Base-by-base conservation (phyloP, 2,329 filamentous ascomycete genomes). In the Immersiporthe knoxdaviesiana region DNA sequence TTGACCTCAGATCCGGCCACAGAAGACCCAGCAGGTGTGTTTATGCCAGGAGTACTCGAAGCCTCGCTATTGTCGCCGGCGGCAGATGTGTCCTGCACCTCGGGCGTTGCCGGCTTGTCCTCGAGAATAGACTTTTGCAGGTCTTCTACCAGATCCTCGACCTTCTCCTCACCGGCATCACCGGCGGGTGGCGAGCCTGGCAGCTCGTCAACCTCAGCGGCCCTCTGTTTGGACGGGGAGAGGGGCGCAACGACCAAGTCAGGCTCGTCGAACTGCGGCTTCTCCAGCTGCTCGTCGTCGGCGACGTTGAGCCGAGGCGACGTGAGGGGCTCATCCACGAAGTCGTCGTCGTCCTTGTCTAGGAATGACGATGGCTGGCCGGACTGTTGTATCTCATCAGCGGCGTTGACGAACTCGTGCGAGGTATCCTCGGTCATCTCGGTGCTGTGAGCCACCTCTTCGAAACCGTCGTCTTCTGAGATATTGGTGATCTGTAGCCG, bases 391-490 rank as follows among this genome's bases (percentile, higher is more conserved):
- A 87, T 83, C 70, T 88, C 86, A 39, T 86, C 84, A 70, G 86
- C 85, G 3, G 84, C 84, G 76, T 89, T 89, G 73, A 90, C 85
- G 69, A 91, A 87, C 71, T 91, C 88, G 72, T 92, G 88, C 50
- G 90, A 91, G 1, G 87, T 88, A 64, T 92, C 90, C 71, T 94
- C 92, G 24, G 88, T 88, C 74, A 93, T 87, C 70, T 93, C 91
- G 39, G 89, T 90, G 60, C 83, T 83, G 62, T 87, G 85, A 44
- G 87, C 86, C 12, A 98, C 94, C 79, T 97, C 94, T 78, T 99
- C 96, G 76, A 97, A 98, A 0, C 92, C 93, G 77, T 98, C 96
- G 72, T 96, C 92, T 73, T 97, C 93, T 16, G 91, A 91, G 21
- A 88, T 89, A 75, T 96, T 97, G 65, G 91, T 92, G 18, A 95